Conservation (phyloP, 129 eudicot species). For the Flaveria robusta region DNA sequence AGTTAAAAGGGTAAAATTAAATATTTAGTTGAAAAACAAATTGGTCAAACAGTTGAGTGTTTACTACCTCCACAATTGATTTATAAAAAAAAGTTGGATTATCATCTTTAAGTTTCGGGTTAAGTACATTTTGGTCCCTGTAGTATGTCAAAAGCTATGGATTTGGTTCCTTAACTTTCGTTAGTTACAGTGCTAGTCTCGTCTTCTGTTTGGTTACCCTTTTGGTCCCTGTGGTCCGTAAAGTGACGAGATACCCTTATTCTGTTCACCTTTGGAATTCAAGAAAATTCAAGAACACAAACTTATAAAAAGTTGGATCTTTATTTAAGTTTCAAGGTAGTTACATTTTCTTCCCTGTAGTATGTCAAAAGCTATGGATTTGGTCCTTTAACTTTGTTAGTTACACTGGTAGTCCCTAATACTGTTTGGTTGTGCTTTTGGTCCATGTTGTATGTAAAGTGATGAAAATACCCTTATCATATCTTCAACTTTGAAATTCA, state of each 20-base stretch:
- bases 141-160: background rate
- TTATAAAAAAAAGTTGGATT: background rate
- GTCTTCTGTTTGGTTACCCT: background rate
- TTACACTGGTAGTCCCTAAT: background rate
- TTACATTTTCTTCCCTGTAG: no score
- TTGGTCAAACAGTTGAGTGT: background rate
- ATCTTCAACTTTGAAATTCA: background rate
- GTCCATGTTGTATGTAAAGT: background rate
- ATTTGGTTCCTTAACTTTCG: background rate
- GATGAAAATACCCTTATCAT: background rate
- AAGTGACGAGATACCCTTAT: background rate
- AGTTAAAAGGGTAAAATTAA: slow-evolving; percentile 5
- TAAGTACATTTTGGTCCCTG: background rate
- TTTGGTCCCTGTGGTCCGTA: background rate
- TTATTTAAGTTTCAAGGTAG: no score
- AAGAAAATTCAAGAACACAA: background rate
- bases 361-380: no score
- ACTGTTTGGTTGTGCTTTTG: background rate
- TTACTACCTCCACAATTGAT: background rate
- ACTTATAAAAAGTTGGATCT: background rate
- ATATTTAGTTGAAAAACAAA: no score
- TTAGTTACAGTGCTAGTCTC: background rate
- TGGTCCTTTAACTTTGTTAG: background rate
- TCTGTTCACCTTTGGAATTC: background rate
- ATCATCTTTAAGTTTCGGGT: background rate